A percentile compares a stretch with the other conserved stretches of the same genome.
These are phyloP conservation scores for Acacia pycnantha DNA, from an alignment of 331 rosid species.

Conservation along the genomic window DNA sequence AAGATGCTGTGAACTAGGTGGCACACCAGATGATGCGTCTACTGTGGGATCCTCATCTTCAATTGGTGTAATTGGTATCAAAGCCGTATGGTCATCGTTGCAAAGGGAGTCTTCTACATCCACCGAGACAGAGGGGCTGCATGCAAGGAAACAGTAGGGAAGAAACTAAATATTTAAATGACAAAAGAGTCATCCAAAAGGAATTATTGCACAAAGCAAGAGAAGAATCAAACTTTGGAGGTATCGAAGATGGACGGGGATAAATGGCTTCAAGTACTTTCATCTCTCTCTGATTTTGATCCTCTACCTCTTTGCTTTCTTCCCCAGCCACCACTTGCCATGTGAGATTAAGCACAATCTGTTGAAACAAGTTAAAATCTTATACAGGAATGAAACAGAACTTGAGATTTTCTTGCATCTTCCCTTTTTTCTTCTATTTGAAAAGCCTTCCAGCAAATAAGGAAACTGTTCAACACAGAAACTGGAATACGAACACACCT, in stretches of 20 bases:
- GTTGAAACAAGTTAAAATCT: not conserved
- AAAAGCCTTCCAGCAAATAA: not conserved
- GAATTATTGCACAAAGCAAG: conserved; percentile 23
- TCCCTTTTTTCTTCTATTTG: not conserved
- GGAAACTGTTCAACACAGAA: not conserved
- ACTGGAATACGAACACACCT: conserved; percentile 43
- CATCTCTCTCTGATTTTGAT: conserved; percentile 81
- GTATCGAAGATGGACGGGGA: conserved; percentile 90
- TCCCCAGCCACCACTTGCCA: conserved; percentile 98
- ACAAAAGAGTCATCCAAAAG: conserved; percentile 8
- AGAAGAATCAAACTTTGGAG: conserved; percentile 68
- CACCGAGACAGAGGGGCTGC: conserved; percentile 54
- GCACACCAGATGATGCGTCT: conserved; percentile 32
- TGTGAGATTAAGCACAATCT: conserved; percentile 57
- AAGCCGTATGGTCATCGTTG: conserved; percentile 41
- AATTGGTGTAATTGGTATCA: conserved; percentile 79
- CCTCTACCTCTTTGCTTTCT: conserved; percentile 75
- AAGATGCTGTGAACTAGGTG: conserved; percentile 33
- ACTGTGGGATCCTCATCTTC: conserved; percentile 83
- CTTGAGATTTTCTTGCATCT: not conserved
- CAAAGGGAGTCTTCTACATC: conserved; percentile 48
- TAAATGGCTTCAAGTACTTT: conserved; percentile 92
- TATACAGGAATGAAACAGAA: not conserved
- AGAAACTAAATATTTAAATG: not conserved
- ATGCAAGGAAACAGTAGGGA: conserved; percentile 4